A percentile compares a stretch with the other conserved stretches of the same genome.
phyloP scores from a whole-genome alignment of 495 filamentous ascomycete species.

The Penicillium mononematosum region DNA sequence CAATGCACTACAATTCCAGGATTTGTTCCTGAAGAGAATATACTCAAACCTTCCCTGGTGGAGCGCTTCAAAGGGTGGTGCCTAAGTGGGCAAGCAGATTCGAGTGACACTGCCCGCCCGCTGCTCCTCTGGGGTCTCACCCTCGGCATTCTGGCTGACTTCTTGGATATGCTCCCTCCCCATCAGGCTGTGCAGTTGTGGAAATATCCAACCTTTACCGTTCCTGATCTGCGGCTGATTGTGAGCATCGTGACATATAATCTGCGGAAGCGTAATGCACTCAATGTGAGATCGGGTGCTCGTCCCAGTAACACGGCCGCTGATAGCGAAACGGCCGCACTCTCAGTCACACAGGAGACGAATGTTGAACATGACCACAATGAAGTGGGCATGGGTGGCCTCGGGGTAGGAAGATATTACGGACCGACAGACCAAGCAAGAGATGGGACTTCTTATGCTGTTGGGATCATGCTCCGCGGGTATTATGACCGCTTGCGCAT shows the following conservation, averaged over 20 bases:
- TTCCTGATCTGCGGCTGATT: slow-evolving; percentile 59
- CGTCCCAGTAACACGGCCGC: slow-evolving; percentile 42
- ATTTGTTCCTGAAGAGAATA: slow-evolving; percentile 38
- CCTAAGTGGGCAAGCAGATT: slow-evolving; percentile 34
- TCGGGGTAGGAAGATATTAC: slow-evolving; percentile 49
- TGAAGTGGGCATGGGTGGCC: slow-evolving; percentile 45
- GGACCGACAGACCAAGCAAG: slow-evolving; percentile 28
- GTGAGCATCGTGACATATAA: slow-evolving; percentile 60
- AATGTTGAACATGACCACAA: slow-evolving; percentile 33
- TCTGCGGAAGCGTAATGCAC: slow-evolving; percentile 57
- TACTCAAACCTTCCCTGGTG: slow-evolving; percentile 17
- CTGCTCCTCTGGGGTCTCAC: slow-evolving; percentile 77
- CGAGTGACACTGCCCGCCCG: slow-evolving; percentile 38
- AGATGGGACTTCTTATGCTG: slow-evolving; percentile 44
- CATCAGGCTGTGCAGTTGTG: slow-evolving; percentile 61
- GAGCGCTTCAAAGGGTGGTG: slow-evolving; percentile 34
- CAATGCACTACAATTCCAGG: slow-evolving; percentile 52
- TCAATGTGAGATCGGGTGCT: slow-evolving; percentile 38
- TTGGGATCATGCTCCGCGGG: slow-evolving; percentile 64
- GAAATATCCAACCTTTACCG: slow-evolving; percentile 73
- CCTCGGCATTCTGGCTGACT: slow-evolving; percentile 68
- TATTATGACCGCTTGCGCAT: slow-evolving; percentile 64
- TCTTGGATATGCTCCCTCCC: slow-evolving; percentile 67
- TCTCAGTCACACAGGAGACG: slow-evolving; percentile 31
- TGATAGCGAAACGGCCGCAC: slow-evolving; percentile 44